Evolutionary conservation across 345 rosid genomes (phyloP).

Genomic region (Clausena lansium): DNA sequence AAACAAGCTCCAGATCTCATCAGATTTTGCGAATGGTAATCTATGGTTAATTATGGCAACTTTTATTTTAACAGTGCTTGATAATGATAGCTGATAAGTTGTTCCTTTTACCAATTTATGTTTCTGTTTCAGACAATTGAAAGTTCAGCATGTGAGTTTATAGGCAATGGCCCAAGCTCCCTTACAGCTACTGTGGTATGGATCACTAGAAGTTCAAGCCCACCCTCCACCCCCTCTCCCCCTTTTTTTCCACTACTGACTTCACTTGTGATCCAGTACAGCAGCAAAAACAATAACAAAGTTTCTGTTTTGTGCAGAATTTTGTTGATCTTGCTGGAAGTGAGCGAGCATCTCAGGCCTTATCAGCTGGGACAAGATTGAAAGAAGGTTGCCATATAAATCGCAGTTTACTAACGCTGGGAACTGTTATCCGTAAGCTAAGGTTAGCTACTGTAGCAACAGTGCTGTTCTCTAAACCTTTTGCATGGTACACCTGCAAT

Average conservation of each 20-base stretch:
- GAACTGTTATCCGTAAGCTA: constrained; percentile 92
- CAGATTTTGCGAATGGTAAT: constrained; percentile 90
- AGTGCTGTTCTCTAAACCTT: not conserved
- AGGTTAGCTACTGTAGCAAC: constrained; percentile 47
- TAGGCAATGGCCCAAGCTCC: constrained; percentile 63
- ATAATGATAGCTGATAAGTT: not conserved
- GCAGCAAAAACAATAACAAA: not conserved
- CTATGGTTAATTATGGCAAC: constrained; percentile 18
- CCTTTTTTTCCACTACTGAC: constrained; percentile 1
- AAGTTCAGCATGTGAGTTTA: constrained; percentile 64
- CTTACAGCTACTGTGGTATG: constrained; percentile 85
- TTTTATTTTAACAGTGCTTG: not conserved
- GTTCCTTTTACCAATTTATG: constrained; percentile 2
- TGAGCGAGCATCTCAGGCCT: constrained; percentile 93
- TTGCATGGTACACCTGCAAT: not conserved
- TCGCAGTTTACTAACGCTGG: constrained; percentile 85
- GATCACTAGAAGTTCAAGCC: not conserved
- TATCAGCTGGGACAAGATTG: constrained; percentile 83
- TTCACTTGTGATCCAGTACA: not conserved
- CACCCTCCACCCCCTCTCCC: too few relatives aligned
- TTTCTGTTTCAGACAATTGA: constrained; percentile 61
- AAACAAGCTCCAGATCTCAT: constrained; percentile 95
- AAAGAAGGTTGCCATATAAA: constrained; percentile 97
- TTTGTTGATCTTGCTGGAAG: constrained; percentile 97
- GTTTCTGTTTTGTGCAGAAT: constrained; percentile 46